phyloP scores from a whole-genome alignment of 805 yeast genomes.

The Vanderwaltozyma tropicalis region DNA sequence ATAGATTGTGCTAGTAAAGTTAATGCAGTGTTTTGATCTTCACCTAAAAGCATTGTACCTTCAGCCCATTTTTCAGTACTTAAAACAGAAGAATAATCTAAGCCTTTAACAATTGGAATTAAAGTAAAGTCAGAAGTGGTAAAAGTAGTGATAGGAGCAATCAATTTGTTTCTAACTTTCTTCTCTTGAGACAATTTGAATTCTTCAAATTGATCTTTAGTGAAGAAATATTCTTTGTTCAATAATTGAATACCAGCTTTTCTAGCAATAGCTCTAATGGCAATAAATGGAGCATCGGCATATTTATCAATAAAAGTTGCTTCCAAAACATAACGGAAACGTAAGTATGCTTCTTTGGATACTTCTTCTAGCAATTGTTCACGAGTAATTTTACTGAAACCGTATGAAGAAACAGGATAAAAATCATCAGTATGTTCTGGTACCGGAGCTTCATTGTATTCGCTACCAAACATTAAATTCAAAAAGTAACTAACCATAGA shows the following conservation, averaged over 20 bases:
- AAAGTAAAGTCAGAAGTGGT: slow-evolving; percentile 56
- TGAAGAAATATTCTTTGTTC: slow-evolving; percentile 32
- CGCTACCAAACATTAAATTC: slow-evolving; percentile 53
- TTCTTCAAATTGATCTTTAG: slow-evolving; percentile 30
- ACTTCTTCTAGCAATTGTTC: slow-evolving; percentile 36
- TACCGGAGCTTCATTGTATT: slow-evolving; percentile 33
- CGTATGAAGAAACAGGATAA: slow-evolving; percentile 32
- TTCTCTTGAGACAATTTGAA: slow-evolving; percentile 26
- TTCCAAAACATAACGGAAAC: slow-evolving; percentile 55
- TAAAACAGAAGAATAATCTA: slow-evolving; percentile 53
- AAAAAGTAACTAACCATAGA: slow-evolving; percentile 58
- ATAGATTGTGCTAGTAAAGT: slow-evolving; percentile 60
- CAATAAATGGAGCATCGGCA: slow-evolving; percentile 31
- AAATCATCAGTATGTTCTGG: slow-evolving; percentile 37
- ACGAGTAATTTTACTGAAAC: slow-evolving; percentile 39
- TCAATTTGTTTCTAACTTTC: slow-evolving; percentile 28
- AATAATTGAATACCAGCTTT: slow-evolving; percentile 85
- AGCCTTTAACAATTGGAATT: slow-evolving; percentile 66
- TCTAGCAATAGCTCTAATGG: slow-evolving; percentile 61
- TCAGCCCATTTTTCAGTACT: slow-evolving; percentile 69
- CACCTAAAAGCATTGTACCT: slow-evolving; percentile 35
- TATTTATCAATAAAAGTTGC: slow-evolving; percentile 35
- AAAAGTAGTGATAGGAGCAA: slow-evolving; percentile 35
- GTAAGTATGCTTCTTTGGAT: slow-evolving; percentile 40
- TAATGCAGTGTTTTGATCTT: slow-evolving; percentile 46